A percentile compares a stretch with the other conserved stretches of the same genome.
These are phyloP conservation scores for Xerocomus potaroensis DNA, from an alignment of 768 basidiomycete species.

Conservation along the genomic window DNA sequence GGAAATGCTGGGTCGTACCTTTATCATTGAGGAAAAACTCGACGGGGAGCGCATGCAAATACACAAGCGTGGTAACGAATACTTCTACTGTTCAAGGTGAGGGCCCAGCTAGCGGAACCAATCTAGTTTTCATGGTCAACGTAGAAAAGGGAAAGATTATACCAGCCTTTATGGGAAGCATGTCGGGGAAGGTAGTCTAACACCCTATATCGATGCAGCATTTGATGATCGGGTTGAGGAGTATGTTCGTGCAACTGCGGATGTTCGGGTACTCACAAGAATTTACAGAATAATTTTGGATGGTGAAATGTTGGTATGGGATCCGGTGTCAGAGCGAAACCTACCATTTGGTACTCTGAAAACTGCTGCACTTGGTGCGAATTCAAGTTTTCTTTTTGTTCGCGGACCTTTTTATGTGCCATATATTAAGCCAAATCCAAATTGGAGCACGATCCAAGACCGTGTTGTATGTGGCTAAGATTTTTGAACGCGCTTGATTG, in stretches of 20 bases:
- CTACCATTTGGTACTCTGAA: constrained; percentile 93
- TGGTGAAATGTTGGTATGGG: constrained; percentile 99
- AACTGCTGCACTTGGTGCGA: constrained; percentile 79
- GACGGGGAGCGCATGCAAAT: constrained; percentile 97
- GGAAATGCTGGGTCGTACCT: constrained; percentile 73
- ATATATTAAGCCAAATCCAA: constrained; percentile 57
- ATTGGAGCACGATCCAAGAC: constrained; percentile 70
- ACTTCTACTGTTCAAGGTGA: constrained; percentile 89
- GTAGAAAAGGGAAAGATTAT: constrained; percentile 86
- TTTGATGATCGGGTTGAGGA: constrained; percentile 76
- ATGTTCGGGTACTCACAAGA: constrained; percentile 5
- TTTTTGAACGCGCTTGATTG: neutral
- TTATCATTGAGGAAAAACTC: constrained; percentile 94
- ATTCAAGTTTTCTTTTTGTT: neutral
- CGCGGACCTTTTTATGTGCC: neutral
- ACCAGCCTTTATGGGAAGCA: constrained; percentile 89
- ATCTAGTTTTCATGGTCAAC: neutral
- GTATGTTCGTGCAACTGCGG: constrained; percentile 42
- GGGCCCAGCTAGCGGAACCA: neutral
- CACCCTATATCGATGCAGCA: constrained; percentile 74
- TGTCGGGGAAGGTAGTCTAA: constrained; percentile 78
- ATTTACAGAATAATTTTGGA: constrained; percentile 82
- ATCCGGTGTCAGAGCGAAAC: constrained; percentile 82
- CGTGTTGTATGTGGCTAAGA: constrained; percentile 70
- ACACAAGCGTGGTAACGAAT: constrained; percentile 88